phyloP scores from a whole-genome alignment of 2,329 filamentous ascomycete genomes.

The Capronia americana region DNA sequence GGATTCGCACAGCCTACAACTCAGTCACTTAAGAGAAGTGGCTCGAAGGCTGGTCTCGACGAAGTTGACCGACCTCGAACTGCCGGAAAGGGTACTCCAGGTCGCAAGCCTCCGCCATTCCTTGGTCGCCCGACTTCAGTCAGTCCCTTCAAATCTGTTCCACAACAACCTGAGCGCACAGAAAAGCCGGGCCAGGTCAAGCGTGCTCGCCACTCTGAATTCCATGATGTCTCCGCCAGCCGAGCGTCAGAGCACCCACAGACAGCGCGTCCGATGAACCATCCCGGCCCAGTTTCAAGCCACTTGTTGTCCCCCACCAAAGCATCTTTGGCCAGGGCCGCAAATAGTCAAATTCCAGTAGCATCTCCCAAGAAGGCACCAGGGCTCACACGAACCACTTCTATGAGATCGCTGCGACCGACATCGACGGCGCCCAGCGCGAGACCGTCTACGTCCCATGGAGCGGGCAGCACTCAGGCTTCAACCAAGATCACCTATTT shows the following conservation, averaged over 20 bases:
- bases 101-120: conserved; percentile 44
- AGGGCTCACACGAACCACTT: conserved; percentile 54
- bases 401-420: conserved; percentile 62
- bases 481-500: background rate
- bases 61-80: conserved; percentile 55
- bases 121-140: conserved; percentile 36
- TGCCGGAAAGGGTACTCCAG: conserved; percentile 49
- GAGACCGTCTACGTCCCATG: conserved; percentile 41
- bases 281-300: conserved; percentile 57
- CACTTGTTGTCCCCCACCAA: conserved; percentile 80
- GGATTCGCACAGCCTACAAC: conserved; percentile 50
- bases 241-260: conserved; percentile 47
- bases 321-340: conserved; percentile 69
- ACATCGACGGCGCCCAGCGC: conserved; percentile 44
- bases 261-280: conserved; percentile 42
- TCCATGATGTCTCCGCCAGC: conserved; percentile 72
- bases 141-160: conserved; percentile 44
- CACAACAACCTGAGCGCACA: conserved; percentile 41
- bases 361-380: conserved; percentile 57
- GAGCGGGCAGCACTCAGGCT: conserved; percentile 6
- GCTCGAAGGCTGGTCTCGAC: conserved; percentile 70
- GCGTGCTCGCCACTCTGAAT: conserved; percentile 70
- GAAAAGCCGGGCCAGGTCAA: conserved; percentile 62
- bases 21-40: conserved; percentile 58
- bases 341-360: conserved; percentile 62